Evolutionary conservation across 345 rosid genomes (phyloP), one percentile per base, ranked within the genome.

Genomic region (Eucalyptus sp.): DNA sequence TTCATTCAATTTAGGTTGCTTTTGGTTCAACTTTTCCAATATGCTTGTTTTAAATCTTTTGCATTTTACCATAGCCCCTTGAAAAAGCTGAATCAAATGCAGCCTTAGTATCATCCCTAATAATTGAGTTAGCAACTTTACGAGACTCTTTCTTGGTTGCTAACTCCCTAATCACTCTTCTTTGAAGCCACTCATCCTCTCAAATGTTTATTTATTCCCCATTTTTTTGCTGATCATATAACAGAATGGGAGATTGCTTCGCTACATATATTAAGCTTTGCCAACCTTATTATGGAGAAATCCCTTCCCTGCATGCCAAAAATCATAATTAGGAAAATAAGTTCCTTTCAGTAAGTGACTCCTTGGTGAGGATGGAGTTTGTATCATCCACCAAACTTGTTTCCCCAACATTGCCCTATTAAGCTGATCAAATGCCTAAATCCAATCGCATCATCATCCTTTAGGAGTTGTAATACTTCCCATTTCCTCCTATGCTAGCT

Each of bases 41-140:
- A 15, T 1, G 3, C 8, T 50, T 50, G 52, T 50, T 2, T 50
- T 50, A 50, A 15, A 16, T 50, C 20, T 1, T 50, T 16, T 15
- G 8, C 3, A 50, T 6, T 15, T 50, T 2, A 0, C 52, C 1
- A 50, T 0, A 50, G 8, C 1, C 52, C 7, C 7, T 50, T 50
- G 8, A 50, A 50, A 2, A 6, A 50, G 7, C 7, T 16, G 3
- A 50, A 50, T 18, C 20, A 50, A 2, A 50, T 6, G 3, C 3
- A 50, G 7, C 20, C 1, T 1, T 4, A 58, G 64, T 11, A 58
- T 58, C 14, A 10, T 58, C n/a, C n/a, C 3, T 58, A 10, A 24
- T 25, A 58, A 58, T 58, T 58, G 5, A 25, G 64, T 58, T 3
- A 25, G n/a, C 64, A 58, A 58, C 64, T 58, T 10, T 58, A 10